Percentiles rank a stretch among this genome's conserved stretches.
phyloP scores from a whole-genome alignment of 2,329 filamentous ascomycete genomes.

The Cercospora sp. region DNA sequence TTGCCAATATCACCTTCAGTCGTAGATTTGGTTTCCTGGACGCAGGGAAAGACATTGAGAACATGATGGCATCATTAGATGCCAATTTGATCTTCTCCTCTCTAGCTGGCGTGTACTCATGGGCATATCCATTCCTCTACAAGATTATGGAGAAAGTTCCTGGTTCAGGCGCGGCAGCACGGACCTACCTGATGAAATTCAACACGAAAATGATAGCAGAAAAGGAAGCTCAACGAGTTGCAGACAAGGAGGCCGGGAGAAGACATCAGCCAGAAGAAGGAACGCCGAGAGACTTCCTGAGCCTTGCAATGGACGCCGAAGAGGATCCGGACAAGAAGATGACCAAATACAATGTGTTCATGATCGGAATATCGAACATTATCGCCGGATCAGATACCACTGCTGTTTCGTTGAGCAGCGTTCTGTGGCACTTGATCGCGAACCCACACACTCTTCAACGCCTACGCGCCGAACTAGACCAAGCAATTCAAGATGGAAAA shows the following conservation, averaged over 20 bases:
- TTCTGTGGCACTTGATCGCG: conserved; percentile 39
- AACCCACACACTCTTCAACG: conserved; percentile 29
- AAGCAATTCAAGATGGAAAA: conserved; percentile 15
- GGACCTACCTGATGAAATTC: conserved; percentile 19
- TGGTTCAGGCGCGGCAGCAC: conserved; percentile 19
- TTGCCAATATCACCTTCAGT: conserved; percentile 40
- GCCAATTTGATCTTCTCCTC: conserved; percentile 19
- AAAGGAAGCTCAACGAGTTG: conserved; percentile 13
- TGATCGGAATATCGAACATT: conserved; percentile 27
- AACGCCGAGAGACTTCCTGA: conserved; percentile 24
- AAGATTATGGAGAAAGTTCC: conserved; percentile 21
- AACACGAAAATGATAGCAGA: conserved; percentile 16
- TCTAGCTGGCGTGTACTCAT: conserved; percentile 21
- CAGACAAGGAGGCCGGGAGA: conserved; percentile 11
- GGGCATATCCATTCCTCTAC: conserved; percentile 24
- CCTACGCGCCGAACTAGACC: conserved; percentile 29
- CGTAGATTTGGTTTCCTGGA: conserved; percentile 44
- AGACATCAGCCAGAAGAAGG: conserved; percentile 15
- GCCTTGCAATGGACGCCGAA: conserved; percentile 25
- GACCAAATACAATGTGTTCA: conserved; percentile 26
- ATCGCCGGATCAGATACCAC: conserved; percentile 40
- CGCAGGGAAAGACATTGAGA: conserved; percentile 38
- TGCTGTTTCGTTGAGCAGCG: conserved; percentile 36
- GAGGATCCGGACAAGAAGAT: conserved; percentile 24
- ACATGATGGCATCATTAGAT: conserved; percentile 22